Percentiles rank a stretch among this genome's conserved stretches.
Evolutionary conservation across 768 basidiomycete genomes (phyloP).

Genomic region (Tephrocybe sp.): DNA sequence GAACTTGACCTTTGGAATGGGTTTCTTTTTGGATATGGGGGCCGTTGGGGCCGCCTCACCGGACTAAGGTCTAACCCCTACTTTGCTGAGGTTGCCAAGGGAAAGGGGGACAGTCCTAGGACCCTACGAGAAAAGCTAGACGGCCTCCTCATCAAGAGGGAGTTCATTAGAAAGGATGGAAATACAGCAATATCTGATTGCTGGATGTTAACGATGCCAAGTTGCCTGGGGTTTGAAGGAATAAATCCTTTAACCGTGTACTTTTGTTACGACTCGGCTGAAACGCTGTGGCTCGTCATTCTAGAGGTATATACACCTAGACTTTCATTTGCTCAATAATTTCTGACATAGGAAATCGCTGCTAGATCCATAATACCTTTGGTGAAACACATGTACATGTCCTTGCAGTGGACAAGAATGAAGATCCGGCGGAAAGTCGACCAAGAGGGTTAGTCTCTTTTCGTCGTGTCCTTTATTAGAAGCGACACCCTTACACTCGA

Average conservation of each 20-base stretch:
- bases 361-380: conserved; percentile 70
- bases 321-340: neutral
- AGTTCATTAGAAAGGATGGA: conserved; percentile 15
- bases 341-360: neutral
- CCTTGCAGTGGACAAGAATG: conserved; percentile 41
- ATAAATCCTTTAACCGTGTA: conserved; percentile 73
- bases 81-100: conserved; percentile 27
- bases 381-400: conserved; percentile 65
- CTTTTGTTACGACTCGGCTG: conserved; percentile 53
- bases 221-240: conserved; percentile 61
- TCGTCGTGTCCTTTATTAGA: neutral
- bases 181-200: conserved; percentile 39
- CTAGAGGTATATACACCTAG: conserved; percentile 48
- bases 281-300: conserved; percentile 39
- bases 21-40: conserved; percentile 55
- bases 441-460: conserved; percentile 31
- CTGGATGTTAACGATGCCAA: conserved; percentile 78
- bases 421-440: conserved; percentile 31
- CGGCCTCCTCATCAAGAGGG: conserved; percentile 29
- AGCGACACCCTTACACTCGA: neutral
- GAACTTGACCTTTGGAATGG: conserved; percentile 45
- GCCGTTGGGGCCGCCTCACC: conserved; percentile 39
- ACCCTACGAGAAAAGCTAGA: conserved; percentile 42
- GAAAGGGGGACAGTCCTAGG: neutral
- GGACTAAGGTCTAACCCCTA: conserved; percentile 47